phyloP scores from a whole-genome alignment of 2,329 filamentous ascomycete species.

The Aspergillus spinulosporus region DNA sequence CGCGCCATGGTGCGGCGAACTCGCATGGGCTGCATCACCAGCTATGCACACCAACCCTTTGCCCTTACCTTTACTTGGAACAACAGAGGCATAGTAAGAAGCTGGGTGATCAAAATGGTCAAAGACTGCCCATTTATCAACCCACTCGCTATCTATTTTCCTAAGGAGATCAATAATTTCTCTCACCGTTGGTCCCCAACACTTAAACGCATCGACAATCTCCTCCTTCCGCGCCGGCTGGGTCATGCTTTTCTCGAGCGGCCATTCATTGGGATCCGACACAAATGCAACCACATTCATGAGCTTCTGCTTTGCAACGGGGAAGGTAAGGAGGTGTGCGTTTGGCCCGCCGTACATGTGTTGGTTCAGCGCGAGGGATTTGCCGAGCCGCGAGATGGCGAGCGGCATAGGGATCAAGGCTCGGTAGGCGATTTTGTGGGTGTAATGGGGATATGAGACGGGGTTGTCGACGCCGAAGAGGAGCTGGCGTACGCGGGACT shows the following conservation, averaged over 20 bases:
- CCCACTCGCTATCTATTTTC: slow-evolving; percentile 37
- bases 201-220: slow-evolving; percentile 4
- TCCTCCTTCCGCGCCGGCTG: slow-evolving; percentile 21
- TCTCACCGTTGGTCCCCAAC: slow-evolving; percentile 48
- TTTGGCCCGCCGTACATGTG: slow-evolving; percentile 60
- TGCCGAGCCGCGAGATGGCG: slow-evolving; percentile 52
- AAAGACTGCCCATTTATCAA: slow-evolving; percentile 60
- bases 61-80: neutral
- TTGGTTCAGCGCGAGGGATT: slow-evolving; percentile 50
- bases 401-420: slow-evolving; percentile 61
- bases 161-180: slow-evolving; percentile 40
- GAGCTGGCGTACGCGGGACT: slow-evolving; percentile 54
- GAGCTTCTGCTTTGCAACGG: slow-evolving; percentile 22
- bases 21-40: slow-evolving; percentile 32
- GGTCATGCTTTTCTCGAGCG: slow-evolving; percentile 12
- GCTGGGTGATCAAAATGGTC: slow-evolving; percentile 50
- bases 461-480: slow-evolving; percentile 53
- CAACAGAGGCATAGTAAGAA: slow-evolving; percentile 39
- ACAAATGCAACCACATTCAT: slow-evolving; percentile 31
- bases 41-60: slow-evolving; percentile 19
- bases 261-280: slow-evolving; percentile 23
- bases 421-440: slow-evolving; percentile 62
- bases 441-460: slow-evolving; percentile 52
- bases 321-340: slow-evolving; percentile 61
- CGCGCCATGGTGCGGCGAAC: slow-evolving; percentile 29